A percentile compares a stretch with the other conserved stretches of the same genome.
phyloP scores from a whole-genome alignment of 495 filamentous ascomycete species.

The Tuber magnatum region DNA sequence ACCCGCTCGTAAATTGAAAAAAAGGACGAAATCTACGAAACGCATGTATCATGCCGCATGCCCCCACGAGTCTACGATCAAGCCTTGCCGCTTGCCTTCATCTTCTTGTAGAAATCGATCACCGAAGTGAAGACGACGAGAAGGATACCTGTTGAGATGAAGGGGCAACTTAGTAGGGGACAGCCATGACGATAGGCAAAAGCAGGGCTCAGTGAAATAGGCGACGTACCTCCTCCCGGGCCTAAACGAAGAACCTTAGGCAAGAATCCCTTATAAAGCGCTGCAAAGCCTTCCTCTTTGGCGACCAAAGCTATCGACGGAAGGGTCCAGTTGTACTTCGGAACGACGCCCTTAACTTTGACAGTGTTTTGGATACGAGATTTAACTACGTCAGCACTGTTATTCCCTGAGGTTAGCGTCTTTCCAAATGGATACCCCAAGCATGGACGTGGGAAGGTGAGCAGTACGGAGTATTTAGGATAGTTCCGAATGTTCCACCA shows the following conservation, averaged over 20 bases:
- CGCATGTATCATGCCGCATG: neutral
- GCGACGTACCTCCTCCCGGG: slow-evolving; percentile 58
- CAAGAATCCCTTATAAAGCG: slow-evolving; percentile 94
- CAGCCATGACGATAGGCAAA: neutral
- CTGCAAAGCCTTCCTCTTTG: slow-evolving; percentile 85
- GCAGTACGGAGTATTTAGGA: slow-evolving; percentile 77
- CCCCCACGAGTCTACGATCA: neutral
- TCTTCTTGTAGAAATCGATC: slow-evolving; percentile 79
- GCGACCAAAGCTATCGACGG: slow-evolving; percentile 74
- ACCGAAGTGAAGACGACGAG: slow-evolving; percentile 87
- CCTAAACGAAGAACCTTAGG: slow-evolving; percentile 89
- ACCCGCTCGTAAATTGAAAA: slow-evolving; percentile 1
- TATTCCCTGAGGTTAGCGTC: slow-evolving; percentile 4
- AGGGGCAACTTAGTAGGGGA: slow-evolving; percentile 2
- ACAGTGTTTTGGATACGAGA: slow-evolving; percentile 89
- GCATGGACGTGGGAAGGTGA: neutral
- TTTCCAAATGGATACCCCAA: neutral
- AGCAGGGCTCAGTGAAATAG: slow-evolving; percentile 9
- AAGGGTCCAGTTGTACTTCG: slow-evolving; percentile 98
- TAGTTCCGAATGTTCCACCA: slow-evolving; percentile 85
- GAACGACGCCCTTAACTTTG: slow-evolving; percentile 65
- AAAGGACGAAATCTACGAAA: slow-evolving; percentile 1
- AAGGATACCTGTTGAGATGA: slow-evolving; percentile 59
- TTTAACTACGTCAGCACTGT: slow-evolving; percentile 86
- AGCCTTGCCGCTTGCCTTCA: slow-evolving; percentile 42